These are phyloP conservation scores for Debaryomyces maramus DNA, from an alignment of 805 yeast species.

Conservation along the genomic window DNA sequence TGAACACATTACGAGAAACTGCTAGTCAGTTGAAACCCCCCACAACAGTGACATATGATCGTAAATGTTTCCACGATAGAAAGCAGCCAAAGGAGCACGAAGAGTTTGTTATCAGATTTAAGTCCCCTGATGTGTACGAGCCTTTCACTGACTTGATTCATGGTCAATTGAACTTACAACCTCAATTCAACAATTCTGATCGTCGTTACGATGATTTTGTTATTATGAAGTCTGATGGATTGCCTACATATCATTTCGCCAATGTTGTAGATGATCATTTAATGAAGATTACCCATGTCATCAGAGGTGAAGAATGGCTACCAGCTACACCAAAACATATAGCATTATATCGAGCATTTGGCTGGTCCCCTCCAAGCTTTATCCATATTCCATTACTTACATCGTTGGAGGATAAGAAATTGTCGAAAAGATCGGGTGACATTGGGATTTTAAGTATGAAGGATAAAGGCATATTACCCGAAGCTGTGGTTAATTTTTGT, in stretches of 20 bases:
- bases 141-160: slow-evolving; percentile 72
- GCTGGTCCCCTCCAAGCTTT: slow-evolving; percentile 79
- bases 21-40: slow-evolving; percentile 82
- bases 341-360: slow-evolving; percentile 81
- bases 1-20: slow-evolving; percentile 64
- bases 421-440: slow-evolving; percentile 86
- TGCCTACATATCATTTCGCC: slow-evolving; percentile 97
- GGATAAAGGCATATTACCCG: slow-evolving; percentile 71
- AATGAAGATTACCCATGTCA: slow-evolving; percentile 91
- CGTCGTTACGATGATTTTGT: slow-evolving; percentile 87
- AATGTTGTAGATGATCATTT: slow-evolving; percentile 92
- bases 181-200: slow-evolving; percentile 70
- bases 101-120: slow-evolving; percentile 66
- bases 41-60: slow-evolving; percentile 87
- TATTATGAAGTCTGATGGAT: slow-evolving; percentile 85
- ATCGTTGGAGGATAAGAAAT: slow-evolving; percentile 66
- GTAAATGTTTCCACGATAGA: slow-evolving; percentile 60
- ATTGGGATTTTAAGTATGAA: slow-evolving; percentile 63
- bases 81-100: slow-evolving; percentile 20
- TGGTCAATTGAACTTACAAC: slow-evolving; percentile 73
- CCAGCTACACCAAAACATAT: slow-evolving; percentile 94
- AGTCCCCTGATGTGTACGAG: slow-evolving; percentile 71
- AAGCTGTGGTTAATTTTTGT: slow-evolving; percentile 82
- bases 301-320: slow-evolving; percentile 97
- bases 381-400: slow-evolving; percentile 91